Evolutionary conservation across 2,329 filamentous ascomycete genomes (phyloP), one percentile per base, ranked within the genome.

Genomic region (Drechslerella coelobrocha): DNA sequence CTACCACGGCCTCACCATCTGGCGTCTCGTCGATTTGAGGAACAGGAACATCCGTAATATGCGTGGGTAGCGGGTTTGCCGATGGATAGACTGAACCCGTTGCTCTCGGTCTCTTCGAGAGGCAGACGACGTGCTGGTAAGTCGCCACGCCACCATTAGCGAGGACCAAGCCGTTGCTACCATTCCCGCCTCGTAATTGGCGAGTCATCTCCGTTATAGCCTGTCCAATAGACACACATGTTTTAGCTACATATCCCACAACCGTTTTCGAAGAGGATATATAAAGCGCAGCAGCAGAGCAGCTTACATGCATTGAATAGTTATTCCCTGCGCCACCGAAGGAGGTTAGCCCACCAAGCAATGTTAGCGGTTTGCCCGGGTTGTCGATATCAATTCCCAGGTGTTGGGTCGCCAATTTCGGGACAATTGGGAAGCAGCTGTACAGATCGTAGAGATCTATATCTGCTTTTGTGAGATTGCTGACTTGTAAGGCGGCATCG

Each of bases 241-340:
- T 31, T 21, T 50, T 31, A 31, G 29, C 29, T 31, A 31, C 29
- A 12, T n/a, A n/a, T n/a, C n/a, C 29, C 29, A 34, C 37, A 17
- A 6, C 7, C 9, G n/a, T 41, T 14, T 17, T 41, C 37, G n/a
- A 41, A 14, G 5, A 14, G 37, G 9, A n/a, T n/a, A n/a, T 29
- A 12, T 52, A 27, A 61, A 57, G 14, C 12, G 10, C 26, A 29
- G 4, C 43, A 10, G 19, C 8, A 31, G 10, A 5, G 41, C 4
- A 34, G 78, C 79, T 75, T 77, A 84, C 86, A 78, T 89, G 87
- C 83, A 89, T 85, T 0, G 85, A 87, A 68, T 89, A 89, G 60
- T 89, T 89, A 72, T 89, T 89, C 0, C 87, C 87, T 4, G 88
- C 87, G 0, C 87, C 88, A 0, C 88, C 87, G 66, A 89, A 89